phyloP scores from a whole-genome alignment of 2,329 filamentous ascomycete genomes.

The Paraconiothyrium brasiliense region DNA sequence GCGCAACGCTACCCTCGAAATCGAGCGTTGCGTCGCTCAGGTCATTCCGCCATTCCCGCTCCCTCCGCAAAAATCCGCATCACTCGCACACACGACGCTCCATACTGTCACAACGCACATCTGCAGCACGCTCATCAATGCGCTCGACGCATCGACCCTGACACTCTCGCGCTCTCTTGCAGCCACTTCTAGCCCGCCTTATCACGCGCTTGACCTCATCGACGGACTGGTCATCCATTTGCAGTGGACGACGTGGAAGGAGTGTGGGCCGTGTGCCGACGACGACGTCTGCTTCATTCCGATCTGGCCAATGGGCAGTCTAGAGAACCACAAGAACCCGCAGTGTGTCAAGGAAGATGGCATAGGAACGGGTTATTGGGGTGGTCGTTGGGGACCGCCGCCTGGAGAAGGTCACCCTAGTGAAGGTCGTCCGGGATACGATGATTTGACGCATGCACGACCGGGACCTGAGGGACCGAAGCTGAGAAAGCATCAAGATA shows the following conservation, averaged over 20 bases:
- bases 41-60: slow-evolving; percentile 40
- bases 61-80: slow-evolving; percentile 21
- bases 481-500: not conserved
- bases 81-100: slow-evolving; percentile 44
- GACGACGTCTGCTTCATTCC: slow-evolving; percentile 69
- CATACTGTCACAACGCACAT: slow-evolving; percentile 40
- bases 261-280: slow-evolving; percentile 62
- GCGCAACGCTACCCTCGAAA: slow-evolving; percentile 51
- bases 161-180: slow-evolving; percentile 21
- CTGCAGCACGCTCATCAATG: slow-evolving; percentile 45
- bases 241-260: slow-evolving; percentile 69
- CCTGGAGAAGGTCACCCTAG: not conserved
- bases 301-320: slow-evolving; percentile 69
- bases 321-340: slow-evolving; percentile 64
- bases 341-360: slow-evolving; percentile 45
- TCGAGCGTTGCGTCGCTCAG: slow-evolving; percentile 59
- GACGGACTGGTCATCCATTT: slow-evolving; percentile 60
- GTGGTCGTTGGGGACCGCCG: slow-evolving; percentile 22
- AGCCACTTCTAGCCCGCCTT: slow-evolving; percentile 17
- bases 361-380: slow-evolving; percentile 38
- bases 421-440: not conserved
- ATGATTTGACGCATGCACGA: not conserved
- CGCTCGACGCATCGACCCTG: slow-evolving; percentile 26
- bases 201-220: slow-evolving; percentile 44
- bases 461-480: not conserved